These are phyloP conservation scores for Centrapalus pauciflorus DNA, from an alignment of 129 eudicot species.

Conservation along the genomic window DNA sequence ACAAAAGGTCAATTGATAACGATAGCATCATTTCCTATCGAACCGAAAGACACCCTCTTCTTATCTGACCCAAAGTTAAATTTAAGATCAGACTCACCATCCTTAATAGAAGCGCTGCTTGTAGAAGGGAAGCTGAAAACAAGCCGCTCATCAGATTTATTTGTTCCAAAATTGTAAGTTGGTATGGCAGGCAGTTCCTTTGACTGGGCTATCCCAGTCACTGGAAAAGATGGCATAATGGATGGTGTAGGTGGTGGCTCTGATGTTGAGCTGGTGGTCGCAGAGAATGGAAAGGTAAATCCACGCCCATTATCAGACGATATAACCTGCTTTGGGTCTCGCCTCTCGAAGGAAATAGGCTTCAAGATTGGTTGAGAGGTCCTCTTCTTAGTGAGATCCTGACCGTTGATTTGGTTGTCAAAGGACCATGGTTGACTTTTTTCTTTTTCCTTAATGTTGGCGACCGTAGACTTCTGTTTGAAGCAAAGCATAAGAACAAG, in stretches of 20 bases:
- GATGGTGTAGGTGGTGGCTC: constrained; percentile 98
- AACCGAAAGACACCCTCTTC: constrained; percentile 52
- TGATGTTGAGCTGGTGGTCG: constrained; percentile 38
- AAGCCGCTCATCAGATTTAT: constrained; percentile 42
- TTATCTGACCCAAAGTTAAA: constrained; percentile 73
- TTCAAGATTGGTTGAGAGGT: constrained; percentile 45
- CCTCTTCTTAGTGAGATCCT: constrained; percentile 29
- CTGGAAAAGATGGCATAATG: constrained; percentile 50
- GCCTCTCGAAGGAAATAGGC: constrained; percentile 51
- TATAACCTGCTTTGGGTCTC: constrained; percentile 31
- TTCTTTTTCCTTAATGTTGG: constrained; percentile 18
- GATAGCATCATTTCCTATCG: constrained; percentile 44
- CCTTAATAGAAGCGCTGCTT: constrained; percentile 31
- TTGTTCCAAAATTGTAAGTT: constrained; percentile 54
- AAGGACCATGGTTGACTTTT: constrained; percentile 27
- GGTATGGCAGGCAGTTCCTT: constrained; percentile 38
- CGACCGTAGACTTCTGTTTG: constrained; percentile 23
- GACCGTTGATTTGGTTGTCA: constrained; percentile 35
- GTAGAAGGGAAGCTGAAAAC: constrained; percentile 71
- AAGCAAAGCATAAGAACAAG: constrained; percentile 3
- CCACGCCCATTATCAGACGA: constrained; percentile 47
- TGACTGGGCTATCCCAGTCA: constrained; percentile 26
- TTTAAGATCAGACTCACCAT: constrained; percentile 53
- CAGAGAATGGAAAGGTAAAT: constrained; percentile 72
- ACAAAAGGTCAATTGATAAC: constrained; percentile 17